These are phyloP conservation scores for Recurvomyces mirabilis DNA, from an alignment of 495 filamentous ascomycete genomes.

Conservation along the genomic window DNA sequence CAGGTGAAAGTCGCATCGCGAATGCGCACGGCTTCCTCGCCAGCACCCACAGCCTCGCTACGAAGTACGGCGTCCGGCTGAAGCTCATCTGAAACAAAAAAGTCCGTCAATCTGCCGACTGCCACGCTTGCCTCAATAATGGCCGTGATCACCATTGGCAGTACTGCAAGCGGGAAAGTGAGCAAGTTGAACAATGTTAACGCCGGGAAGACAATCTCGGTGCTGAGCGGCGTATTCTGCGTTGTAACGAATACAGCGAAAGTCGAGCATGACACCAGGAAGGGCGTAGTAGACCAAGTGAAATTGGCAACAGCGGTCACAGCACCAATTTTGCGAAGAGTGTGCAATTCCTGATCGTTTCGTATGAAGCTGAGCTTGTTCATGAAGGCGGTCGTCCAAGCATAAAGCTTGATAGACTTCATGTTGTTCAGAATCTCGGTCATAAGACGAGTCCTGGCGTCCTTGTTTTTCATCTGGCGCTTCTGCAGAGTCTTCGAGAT, in stretches of 20 bases:
- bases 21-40: slow-evolving; percentile 76
- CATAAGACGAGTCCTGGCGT: slow-evolving; percentile 82
- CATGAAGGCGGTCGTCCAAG: slow-evolving; percentile 95
- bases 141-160: slow-evolving; percentile 96
- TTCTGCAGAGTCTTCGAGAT: slow-evolving; percentile 94
- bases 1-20: slow-evolving; percentile 86
- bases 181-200: slow-evolving; percentile 86
- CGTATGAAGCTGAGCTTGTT: slow-evolving; percentile 89
- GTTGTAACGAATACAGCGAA: slow-evolving; percentile 91
- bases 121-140: slow-evolving; percentile 95
- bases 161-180: slow-evolving; percentile 85
- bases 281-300: slow-evolving; percentile 98
- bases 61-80: slow-evolving; percentile 69
- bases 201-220: slow-evolving; percentile 90
- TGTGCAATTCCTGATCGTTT: slow-evolving; percentile 91
- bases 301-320: slow-evolving; percentile 92
- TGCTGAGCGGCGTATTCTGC: slow-evolving; percentile 67
- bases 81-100: slow-evolving; percentile 78
- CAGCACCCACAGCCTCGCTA: slow-evolving; percentile 58
- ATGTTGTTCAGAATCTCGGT: slow-evolving; percentile 99
- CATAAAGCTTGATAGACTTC: slow-evolving; percentile 98
- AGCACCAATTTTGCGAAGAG: slow-evolving; percentile 89
- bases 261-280: slow-evolving; percentile 93
- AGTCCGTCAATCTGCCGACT: slow-evolving; percentile 72
- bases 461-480: slow-evolving; percentile 98